A percentile compares a stretch with the other conserved stretches of the same genome.
These are phyloP conservation scores for Elsinoe batatas DNA, from an alignment of 2,329 filamentous ascomycete genomes.

Conservation along the genomic window DNA sequence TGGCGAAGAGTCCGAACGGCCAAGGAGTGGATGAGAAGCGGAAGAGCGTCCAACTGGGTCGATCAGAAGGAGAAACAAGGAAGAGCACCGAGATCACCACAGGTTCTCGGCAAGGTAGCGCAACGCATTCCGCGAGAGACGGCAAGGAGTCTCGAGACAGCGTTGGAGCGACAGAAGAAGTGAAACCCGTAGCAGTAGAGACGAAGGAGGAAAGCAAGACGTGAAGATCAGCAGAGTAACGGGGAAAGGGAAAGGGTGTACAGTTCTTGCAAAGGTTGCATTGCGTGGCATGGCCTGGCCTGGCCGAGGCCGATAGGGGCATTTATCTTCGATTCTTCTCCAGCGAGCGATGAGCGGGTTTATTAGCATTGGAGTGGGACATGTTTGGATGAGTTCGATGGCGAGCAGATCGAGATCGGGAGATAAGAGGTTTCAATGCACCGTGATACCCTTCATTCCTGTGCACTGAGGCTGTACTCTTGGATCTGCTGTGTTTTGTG, in stretches of 20 bases:
- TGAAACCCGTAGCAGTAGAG: not conserved
- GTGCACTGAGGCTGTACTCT: not conserved
- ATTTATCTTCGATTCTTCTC: not conserved
- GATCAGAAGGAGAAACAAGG: not conserved
- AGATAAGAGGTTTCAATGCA: not conserved
- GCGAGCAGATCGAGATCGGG: not conserved
- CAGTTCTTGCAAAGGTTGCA: not conserved
- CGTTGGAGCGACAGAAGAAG: too few species aligned
- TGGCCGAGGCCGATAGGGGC: too few species aligned
- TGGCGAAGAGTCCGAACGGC: constrained; percentile 29
- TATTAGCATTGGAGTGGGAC: not conserved
- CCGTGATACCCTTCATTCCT: not conserved
- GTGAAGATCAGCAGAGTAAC: not conserved
- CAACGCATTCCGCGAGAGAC: too few species aligned
- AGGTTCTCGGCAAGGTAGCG: too few species aligned
- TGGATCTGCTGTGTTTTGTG: not conserved
- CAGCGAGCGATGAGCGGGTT: not conserved
- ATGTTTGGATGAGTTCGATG: not conserved
- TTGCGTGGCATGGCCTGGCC: not conserved
- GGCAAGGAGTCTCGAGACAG: too few species aligned
- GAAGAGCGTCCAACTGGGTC: constrained; percentile 10
- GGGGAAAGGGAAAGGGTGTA: not conserved
- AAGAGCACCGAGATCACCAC: constrained; percentile 11
- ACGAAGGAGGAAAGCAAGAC: not conserved
- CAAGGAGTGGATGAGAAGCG: constrained; percentile 37